Evolutionary conservation across 2,329 filamentous ascomycete genomes (phyloP), one percentile per base, ranked within the genome.

Genomic region (Colletotrichum somersetense): DNA sequence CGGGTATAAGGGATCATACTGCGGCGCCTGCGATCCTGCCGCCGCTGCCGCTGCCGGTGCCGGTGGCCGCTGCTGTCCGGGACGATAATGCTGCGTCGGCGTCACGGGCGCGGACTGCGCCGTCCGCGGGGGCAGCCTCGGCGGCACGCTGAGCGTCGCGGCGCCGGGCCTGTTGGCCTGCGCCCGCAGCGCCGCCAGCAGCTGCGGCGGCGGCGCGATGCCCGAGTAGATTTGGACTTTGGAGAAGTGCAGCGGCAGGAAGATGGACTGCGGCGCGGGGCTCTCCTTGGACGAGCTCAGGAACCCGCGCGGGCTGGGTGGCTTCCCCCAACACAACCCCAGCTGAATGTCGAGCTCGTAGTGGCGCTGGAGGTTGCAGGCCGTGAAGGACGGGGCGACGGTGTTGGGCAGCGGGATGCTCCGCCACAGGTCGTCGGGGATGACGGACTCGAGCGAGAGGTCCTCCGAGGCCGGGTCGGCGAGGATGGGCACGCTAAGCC

Each of bases 341-440:
- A 97, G 84, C 71, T 91, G 91, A 52, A 98, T 84, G 81, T 98
- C 94, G 48, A 99, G 83, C 79, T 95, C 92, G 80, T 99, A 98
- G 63, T 85, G 87, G 38, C 96, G 89, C 63, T 89, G 88, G 61
- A 98, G 88, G 80, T 98, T 98, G 82, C 96, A 99, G 1, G 95
- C 94, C 61, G 90, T 86, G 79, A 99, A 99, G 0, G 91, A 92
- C 0, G 96, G 96, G 12, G 94, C 91, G 14, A 99, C 90, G 0
- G 93, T 96, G 79, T 94, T 96, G 2, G 96, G 96, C 7, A 98
- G 85, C 0, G 90, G 85, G 62, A 89, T 85, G 52, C 86, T 85
- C 74, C 89, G 89, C 96, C 96, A 99, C 52, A 96, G 79, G 2
- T 86, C 86, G 59, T 89, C 84, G 67, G 95, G 92, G 33, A 97